A percentile compares a stretch with the other conserved stretches of the same genome.
Conservation (phyloP, 331 rosid species). For the Pyracantha coccinea region DNA sequence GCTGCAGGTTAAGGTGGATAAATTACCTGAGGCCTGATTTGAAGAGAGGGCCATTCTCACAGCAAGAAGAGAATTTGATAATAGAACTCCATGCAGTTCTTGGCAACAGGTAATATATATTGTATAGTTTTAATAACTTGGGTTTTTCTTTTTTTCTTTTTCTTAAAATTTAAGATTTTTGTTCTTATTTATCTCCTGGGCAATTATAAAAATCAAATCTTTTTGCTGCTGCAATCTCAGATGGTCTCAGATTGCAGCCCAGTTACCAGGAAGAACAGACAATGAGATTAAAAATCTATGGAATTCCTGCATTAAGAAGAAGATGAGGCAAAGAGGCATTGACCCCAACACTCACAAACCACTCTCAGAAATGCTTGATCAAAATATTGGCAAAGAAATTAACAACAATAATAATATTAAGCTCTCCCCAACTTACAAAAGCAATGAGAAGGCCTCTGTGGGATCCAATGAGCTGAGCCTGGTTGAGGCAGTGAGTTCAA, state of each 20-base stretch:
- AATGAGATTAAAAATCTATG: constrained; percentile 89
- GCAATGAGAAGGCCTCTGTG: constrained; percentile 42
- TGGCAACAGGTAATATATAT: constrained; percentile 61
- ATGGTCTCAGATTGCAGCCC: constrained; percentile 97
- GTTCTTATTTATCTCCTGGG: no score
- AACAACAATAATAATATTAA: neutral
- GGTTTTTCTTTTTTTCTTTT: neutral
- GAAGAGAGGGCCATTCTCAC: constrained; percentile 93
- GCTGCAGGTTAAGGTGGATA: constrained; percentile 94
- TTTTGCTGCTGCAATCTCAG: constrained; percentile 26
- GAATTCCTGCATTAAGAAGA: constrained; percentile 92
- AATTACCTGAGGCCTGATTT: constrained; percentile 92
- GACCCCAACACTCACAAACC: constrained; percentile 92
- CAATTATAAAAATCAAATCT: neutral
- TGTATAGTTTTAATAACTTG: neutral
- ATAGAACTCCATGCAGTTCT: constrained; percentile 82
- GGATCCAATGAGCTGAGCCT: constrained; percentile 38
- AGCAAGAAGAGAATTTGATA: constrained; percentile 72
- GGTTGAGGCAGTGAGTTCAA: constrained; percentile 24
- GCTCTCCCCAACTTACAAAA: constrained; percentile 23
- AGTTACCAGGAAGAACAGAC: constrained; percentile 89
- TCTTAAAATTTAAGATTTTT: neutral
- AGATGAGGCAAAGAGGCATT: constrained; percentile 80
- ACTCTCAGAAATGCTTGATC: constrained; percentile 35
- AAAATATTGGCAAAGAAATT: constrained; percentile 12